Evolutionary conservation across 2,329 filamentous ascomycete species (phyloP), one percentile per base, ranked within the genome.

Genomic region (Fusarium annulatum): DNA sequence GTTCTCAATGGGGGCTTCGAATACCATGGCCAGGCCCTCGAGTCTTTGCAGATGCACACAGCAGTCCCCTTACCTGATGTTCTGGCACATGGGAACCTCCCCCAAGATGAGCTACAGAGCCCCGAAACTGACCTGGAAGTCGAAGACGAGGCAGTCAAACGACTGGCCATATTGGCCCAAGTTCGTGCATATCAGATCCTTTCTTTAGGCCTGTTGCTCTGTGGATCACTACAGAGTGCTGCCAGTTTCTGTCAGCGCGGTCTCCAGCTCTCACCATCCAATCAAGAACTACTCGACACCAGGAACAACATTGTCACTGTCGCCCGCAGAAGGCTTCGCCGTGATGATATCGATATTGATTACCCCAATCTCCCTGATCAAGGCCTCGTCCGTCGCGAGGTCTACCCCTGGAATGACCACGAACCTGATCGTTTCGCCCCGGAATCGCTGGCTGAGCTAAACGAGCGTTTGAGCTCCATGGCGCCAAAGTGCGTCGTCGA

Each of bases 401-500:
- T 92, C n/a, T 93, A 93, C 77, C 90, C 90, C 5, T 93, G 91
- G 91, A 93, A 93, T 78, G 79, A 84, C 4, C 84, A 91, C 76
- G 91, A 93, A 78, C 90, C 93, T 7, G 91, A 95, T 78, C 89
- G 93, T 28, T 92, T 92, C 77, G 90, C 92, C 7, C 83, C 88
- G 41, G 90, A 92, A 75, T 92, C 92, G 3, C 84, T 98, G 30
- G 82, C 87, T 0, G 87, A 92, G 57, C 84, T 98, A 49, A 98
- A 98, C 79, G 82, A 85, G 28, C 86, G 92, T 73, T 86, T 98
- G 74, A 83, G 86, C 33, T 82, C 84, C 5, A 90, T 94, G 62
- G 94, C 95, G 2, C 93, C 94, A 2, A 96, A 94, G 78, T 93
- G 96, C 69, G 93, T 94, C 72, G 93, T 97, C 36, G 89, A 90